Percentiles rank a stretch among this genome's conserved stretches.
phyloP scores from a whole-genome alignment of 495 filamentous ascomycete genomes.

The Tuber borchii region DNA sequence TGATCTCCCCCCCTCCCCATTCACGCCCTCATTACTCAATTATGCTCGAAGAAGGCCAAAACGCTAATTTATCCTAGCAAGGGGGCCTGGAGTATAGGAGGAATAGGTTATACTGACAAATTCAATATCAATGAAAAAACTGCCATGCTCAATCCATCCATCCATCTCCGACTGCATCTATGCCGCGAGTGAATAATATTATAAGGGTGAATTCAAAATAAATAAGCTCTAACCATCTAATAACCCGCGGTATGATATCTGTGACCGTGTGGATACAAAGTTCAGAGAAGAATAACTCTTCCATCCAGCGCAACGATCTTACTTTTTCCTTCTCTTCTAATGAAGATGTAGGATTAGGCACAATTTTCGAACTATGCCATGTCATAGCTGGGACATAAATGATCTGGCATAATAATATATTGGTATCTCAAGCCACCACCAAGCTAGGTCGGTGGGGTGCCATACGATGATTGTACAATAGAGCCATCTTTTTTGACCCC shows the following conservation, averaged over 20 bases:
- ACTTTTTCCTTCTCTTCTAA: neutral
- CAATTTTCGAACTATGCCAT: neutral
- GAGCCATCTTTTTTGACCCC: neutral
- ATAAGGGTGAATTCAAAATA: neutral
- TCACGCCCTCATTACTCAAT: neutral
- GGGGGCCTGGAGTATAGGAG: neutral
- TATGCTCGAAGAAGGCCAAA: neutral
- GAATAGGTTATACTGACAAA: neutral
- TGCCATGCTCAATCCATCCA: neutral
- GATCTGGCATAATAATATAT: neutral
- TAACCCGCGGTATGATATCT: constrained; percentile 28
- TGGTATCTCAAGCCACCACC: neutral
- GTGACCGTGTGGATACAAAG: constrained; percentile 34
- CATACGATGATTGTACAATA: neutral
- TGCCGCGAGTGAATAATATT: neutral
- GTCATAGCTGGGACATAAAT: neutral
- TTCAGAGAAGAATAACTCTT: constrained; percentile 17
- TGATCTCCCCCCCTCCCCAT: constrained; percentile 12
- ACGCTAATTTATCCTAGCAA: neutral
- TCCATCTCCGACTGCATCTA: neutral
- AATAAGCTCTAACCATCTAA: constrained; percentile 31
- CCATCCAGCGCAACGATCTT: neutral
- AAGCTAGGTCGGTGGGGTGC: neutral
- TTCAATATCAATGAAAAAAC: neutral
- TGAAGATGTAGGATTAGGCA: neutral